A percentile compares a stretch with the other conserved stretches of the same genome.
Evolutionary conservation across 139 green algal species (phyloP).

Genomic region (Edaphochlamys debaryana): DNA sequence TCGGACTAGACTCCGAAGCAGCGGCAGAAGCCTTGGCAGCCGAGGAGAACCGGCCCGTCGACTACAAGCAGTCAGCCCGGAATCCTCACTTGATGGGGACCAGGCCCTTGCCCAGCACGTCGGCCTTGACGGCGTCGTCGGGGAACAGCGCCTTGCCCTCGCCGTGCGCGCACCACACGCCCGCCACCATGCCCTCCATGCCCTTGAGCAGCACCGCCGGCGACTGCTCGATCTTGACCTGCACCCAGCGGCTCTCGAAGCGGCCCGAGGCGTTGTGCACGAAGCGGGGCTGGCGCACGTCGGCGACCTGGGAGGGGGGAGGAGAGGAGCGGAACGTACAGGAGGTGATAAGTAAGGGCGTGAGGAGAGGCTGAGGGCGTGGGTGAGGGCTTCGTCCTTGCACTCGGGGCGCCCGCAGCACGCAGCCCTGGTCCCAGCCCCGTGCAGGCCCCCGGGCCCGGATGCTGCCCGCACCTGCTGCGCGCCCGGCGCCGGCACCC

Average conservation of each 20-base stretch:
- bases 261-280: slow-evolving; percentile 92
- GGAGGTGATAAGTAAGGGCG: no score
- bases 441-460: no score
- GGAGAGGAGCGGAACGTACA: no score
- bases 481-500: slow-evolving; percentile 83
- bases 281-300: slow-evolving; percentile 93
- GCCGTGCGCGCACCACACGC: slow-evolving; percentile 97
- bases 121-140: slow-evolving; percentile 69
- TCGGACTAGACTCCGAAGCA: no score
- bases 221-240: slow-evolving; percentile 82
- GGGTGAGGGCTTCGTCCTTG: no score
- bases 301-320: slow-evolving; percentile 66
- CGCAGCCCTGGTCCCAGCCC: no score
- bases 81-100: slow-evolving; percentile 88
- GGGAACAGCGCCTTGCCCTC: slow-evolving; percentile 96
- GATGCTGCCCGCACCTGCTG: neutral
- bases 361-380: no score
- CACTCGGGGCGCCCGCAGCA: no score
- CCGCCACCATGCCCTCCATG: slow-evolving; percentile 89
- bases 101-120: slow-evolving; percentile 72
- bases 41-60: no score
- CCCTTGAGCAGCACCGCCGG: slow-evolving; percentile 90
- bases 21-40: no score
- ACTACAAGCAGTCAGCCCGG: no score
- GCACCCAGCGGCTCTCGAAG: slow-evolving; percentile 88